phyloP scores from a whole-genome alignment of 176 grass and related monocot genomes.

The Juncus inflexus region DNA sequence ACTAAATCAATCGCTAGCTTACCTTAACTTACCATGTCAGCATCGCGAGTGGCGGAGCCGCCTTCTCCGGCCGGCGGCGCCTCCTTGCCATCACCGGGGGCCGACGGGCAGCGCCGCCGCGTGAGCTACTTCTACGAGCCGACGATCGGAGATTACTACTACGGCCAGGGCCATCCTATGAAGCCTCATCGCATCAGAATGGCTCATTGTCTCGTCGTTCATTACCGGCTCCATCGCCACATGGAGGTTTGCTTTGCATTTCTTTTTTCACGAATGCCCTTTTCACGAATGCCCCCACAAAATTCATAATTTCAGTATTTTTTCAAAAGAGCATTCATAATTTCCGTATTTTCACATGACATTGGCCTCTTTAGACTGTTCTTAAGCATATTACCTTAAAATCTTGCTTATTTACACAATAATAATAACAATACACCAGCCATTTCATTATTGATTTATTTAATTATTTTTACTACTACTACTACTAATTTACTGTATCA shows the following conservation, averaged over 20 bases:
- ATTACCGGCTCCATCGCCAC: constrained; percentile 78
- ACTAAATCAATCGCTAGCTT: neutral
- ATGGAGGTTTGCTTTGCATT: constrained; percentile 62
- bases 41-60: constrained; percentile 23
- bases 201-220: constrained; percentile 83
- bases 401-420: too few species aligned
- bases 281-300: neutral
- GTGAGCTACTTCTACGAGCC: constrained; percentile 99
- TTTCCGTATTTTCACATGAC: too few species aligned
- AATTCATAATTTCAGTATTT: too few species aligned
- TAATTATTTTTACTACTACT: too few species aligned
- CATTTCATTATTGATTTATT: too few species aligned
- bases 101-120: constrained; percentile 36
- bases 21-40: neutral
- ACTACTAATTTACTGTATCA: too few species aligned
- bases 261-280: neutral
- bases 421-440: too few species aligned
- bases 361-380: too few species aligned
- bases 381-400: too few species aligned
- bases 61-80: constrained; percentile 36
- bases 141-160: constrained; percentile 87
- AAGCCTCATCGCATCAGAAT: constrained; percentile 94
- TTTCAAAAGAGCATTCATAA: too few species aligned
- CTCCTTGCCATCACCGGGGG: constrained; percentile 54
- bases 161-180: constrained; percentile 93